Evolutionary conservation across 2,329 filamentous ascomycete species (phyloP), one percentile per base, ranked within the genome.

Genomic region (Berkeleyomyces rouxiae): DNA sequence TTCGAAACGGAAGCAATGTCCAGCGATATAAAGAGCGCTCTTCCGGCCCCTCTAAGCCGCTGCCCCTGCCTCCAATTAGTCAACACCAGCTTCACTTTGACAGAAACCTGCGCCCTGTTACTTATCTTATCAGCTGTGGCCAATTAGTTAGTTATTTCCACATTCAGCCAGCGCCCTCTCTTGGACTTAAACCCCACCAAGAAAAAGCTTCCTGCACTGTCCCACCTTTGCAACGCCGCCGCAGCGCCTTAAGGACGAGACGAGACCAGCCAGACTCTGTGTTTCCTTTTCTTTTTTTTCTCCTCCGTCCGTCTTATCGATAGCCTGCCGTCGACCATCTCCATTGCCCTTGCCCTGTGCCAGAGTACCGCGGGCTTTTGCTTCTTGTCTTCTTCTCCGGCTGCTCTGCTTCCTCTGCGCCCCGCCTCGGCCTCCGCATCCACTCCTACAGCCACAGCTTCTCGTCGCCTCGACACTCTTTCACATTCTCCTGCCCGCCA

Each of bases 81-180:
- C 23, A 23, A 23, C 23, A 23, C 23, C 23, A 23, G 23, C 23
- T 23, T 23, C 23, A 23, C 23, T 23, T 23, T 23, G 23, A 47
- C n/a, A 37, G 44, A 42, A 58, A 61, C 16, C 37, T 59, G 43
- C 51, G 33, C 13, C 10, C 55, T 59, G 9, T 59, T 42, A 23
- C 23, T 58, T 64, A 64, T 64, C 63, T 64, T 64, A 61, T 64
- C 53, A 53, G 16, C 16, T 40, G 47, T 61, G 44, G 46, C 62
- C 62, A 64, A 64, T 61, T 57, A 58, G 39, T 58, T 43, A 16
- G 51, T 43, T 36, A 62, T 58, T 61, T 40, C 60, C 40, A 10
- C 37, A 53, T 61, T 60, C 44, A 44, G 55, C 44, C 40, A 47
- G 16, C 47, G 39, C 47, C 31, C 43, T 61, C 36, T 53, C 47